Evolutionary conservation across 345 rosid species (phyloP), one percentile per base, ranked within the genome.

Genomic region (Triadica sebifera): DNA sequence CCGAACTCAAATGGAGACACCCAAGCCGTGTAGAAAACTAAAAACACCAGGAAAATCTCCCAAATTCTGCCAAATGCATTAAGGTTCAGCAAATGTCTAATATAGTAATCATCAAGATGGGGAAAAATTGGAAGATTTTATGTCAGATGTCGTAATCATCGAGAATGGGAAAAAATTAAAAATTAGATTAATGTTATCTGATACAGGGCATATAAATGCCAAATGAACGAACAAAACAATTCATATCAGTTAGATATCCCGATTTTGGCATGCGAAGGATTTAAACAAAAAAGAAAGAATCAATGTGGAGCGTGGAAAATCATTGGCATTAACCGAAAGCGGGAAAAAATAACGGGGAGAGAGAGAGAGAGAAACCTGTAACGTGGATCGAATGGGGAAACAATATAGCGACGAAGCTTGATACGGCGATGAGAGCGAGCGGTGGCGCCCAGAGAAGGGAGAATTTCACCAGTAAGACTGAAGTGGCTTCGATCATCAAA

Each of bases 11-110:
- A 94, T 2, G 97, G 96, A 0, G 94, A 92, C 4, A 85, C 98
- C 97, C 97, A 94, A 29, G 96, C 94, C 1, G 94, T 90, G 81
- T 94, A 94, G 76, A 90, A 84, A 29, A 94, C 98, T 16, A 94
- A 75, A 69, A 89, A 77, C 45, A 88, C 96, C 77, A 94, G 70
- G 73, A 85, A 92, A 0, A 86, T 80, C 66, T 89, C 89, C 98
- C 98, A 93, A 3, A 56, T 5, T 74, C 98, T 93, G 90, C 79
- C 72, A 63, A 76, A 4, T 17, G 10, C 39, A 56, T n/a, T 77
- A 16, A 43, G 56, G 12, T 69, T 49, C 65, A 60, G 41, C 10
- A 13, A 16, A 52, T 17, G 57, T 53, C 20, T 17, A 53, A 53
- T 16, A 1, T 19, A 20, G 16, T 50, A 50, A 50, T 13, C 34